Percentiles rank a stretch among this genome's conserved stretches.
These are phyloP conservation scores for Salix brachista DNA, from an alignment of 345 rosid genomes.

Conservation along the genomic window DNA sequence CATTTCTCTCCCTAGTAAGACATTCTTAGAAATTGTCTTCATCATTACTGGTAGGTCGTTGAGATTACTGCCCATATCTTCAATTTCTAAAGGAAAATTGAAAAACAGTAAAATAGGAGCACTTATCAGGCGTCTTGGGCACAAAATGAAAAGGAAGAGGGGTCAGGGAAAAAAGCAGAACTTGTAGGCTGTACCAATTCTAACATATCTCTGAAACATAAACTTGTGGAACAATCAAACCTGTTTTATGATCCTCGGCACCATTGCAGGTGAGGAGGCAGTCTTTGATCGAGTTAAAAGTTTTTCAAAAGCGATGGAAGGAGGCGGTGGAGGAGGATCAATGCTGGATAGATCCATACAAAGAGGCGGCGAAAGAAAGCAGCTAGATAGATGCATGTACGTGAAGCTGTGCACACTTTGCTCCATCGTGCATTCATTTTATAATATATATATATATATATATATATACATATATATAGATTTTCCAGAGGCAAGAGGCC, in stretches of 20 bases:
- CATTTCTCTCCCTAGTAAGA: too few relatives aligned
- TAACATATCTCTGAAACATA: too few relatives aligned
- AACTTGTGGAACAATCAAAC: too few relatives aligned
- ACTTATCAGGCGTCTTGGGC: background rate
- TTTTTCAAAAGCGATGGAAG: conserved; percentile 49
- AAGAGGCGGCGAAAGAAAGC: background rate
- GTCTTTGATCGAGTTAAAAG: conserved; percentile 41
- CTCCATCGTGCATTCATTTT: background rate
- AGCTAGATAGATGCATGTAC: background rate
- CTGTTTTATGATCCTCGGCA: background rate
- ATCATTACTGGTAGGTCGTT: background rate
- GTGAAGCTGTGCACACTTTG: conserved; percentile 2
- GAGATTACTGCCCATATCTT: background rate
- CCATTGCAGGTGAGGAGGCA: conserved; percentile 57
- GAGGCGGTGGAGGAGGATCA: conserved; percentile 38
- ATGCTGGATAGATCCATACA: conserved; percentile 62
- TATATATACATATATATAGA: too few relatives aligned
- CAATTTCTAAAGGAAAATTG: background rate
- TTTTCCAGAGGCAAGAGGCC: too few relatives aligned
- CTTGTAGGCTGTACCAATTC: too few relatives aligned
- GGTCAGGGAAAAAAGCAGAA: background rate
- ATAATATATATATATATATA: background rate
- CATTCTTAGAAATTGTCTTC: background rate
- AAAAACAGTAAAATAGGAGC: background rate
- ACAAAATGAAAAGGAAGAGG: background rate